phyloP scores from a whole-genome alignment of 2,329 filamentous ascomycete genomes.

The Epichloe typhina region DNA sequence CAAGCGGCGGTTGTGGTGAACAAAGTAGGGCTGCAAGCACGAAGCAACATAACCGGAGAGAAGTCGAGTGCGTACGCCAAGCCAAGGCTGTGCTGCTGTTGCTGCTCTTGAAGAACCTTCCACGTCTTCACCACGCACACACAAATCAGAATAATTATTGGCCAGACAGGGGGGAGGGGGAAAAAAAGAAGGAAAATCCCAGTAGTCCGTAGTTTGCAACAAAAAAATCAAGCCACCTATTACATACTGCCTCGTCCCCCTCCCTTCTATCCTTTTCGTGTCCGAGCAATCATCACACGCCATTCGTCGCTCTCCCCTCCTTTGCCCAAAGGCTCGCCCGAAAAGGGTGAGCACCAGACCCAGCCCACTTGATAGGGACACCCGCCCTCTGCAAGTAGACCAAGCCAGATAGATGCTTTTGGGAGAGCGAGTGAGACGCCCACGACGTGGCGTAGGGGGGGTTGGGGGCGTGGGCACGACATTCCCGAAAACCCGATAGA shows the following conservation, averaged over 20 bases:
- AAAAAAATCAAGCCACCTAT: not conserved
- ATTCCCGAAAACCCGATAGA: not conserved
- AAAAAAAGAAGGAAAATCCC: not conserved
- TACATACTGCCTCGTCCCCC: too few relatives aligned
- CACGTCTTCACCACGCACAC: not conserved
- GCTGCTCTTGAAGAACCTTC: not conserved
- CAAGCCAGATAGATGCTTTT: not conserved
- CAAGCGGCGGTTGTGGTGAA: not conserved
- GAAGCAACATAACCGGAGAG: not conserved
- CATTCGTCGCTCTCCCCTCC: too few relatives aligned
- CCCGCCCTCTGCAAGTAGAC: not conserved
- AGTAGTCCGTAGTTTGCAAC: not conserved
- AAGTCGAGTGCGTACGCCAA: not conserved
- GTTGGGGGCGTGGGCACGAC: not conserved
- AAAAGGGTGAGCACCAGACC: slow-evolving; percentile 1
- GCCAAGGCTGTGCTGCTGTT: too few relatives aligned
- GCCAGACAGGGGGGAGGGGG: not conserved
- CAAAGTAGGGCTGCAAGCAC: not conserved
- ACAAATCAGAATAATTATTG: not conserved
- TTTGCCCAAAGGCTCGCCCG: not conserved
- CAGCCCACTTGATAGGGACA: slow-evolving; percentile 1
- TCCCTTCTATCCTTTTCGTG: too few relatives aligned
- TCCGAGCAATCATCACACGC: too few relatives aligned
- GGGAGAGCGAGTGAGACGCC: not conserved
- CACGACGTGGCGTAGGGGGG: not conserved